Conservation (phyloP, 768 basidiomycete genomes). For the Agrocybe pediades region DNA sequence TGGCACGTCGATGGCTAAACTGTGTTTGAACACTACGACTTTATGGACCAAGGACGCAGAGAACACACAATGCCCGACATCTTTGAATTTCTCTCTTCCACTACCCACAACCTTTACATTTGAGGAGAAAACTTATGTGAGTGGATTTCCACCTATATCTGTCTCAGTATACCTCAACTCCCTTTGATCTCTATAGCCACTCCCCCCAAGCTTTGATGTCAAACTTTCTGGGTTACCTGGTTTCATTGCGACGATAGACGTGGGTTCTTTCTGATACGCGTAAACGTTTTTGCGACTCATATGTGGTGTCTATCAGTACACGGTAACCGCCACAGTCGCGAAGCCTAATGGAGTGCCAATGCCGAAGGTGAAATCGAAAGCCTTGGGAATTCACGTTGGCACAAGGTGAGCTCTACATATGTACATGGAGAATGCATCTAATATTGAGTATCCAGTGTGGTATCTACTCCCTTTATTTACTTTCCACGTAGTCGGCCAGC, state of each 20-base stretch:
- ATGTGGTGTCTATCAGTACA: slow-evolving; percentile 45
- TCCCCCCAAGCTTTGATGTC: slow-evolving; percentile 72
- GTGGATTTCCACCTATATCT: slow-evolving; percentile 21
- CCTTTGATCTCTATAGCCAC: slow-evolving; percentile 39
- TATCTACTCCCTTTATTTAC: slow-evolving; percentile 66
- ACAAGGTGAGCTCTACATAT: slow-evolving; percentile 44
- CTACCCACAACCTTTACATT: slow-evolving; percentile 62
- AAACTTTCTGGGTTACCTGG: slow-evolving; percentile 74
- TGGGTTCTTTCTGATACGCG: slow-evolving; percentile 19
- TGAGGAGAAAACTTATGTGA: slow-evolving; percentile 60
- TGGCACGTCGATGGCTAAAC: slow-evolving; percentile 52
- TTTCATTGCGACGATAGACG: slow-evolving; percentile 63
- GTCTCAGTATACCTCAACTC: not conserved
- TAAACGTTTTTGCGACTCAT: not conserved
- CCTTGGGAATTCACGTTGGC: slow-evolving; percentile 54
- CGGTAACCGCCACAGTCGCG: slow-evolving; percentile 51
- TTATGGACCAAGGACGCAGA: slow-evolving; percentile 59
- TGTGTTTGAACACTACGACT: slow-evolving; percentile 52
- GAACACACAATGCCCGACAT: slow-evolving; percentile 49
- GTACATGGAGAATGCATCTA: not conserved
- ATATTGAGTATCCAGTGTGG: slow-evolving; percentile 34
- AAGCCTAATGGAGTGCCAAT: slow-evolving; percentile 46
- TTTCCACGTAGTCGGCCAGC: slow-evolving; percentile 67
- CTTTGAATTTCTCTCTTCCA: slow-evolving; percentile 52
- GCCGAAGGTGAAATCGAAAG: slow-evolving; percentile 50